Evolutionary conservation across 352 stramenopile species (phyloP).

Genomic region (Phytophthora pisi): DNA sequence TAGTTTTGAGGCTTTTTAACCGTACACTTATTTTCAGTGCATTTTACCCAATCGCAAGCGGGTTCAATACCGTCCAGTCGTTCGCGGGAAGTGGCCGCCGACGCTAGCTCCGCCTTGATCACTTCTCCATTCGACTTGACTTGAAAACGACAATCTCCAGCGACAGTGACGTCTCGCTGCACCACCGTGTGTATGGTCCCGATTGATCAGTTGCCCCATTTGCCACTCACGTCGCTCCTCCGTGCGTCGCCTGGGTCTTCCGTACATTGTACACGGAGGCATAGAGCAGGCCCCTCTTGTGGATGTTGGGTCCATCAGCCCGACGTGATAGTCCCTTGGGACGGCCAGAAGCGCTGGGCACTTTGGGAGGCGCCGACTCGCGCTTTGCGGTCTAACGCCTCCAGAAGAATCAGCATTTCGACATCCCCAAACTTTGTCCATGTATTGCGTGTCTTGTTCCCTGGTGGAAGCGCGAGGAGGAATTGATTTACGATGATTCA

Average conservation of each 20-base stretch:
- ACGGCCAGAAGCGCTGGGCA: constrained; percentile 78
- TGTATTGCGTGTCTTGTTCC: constrained; percentile 2
- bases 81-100: neutral
- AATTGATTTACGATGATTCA: constrained; percentile 49
- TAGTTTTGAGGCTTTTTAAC: neutral
- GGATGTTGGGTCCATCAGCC: constrained; percentile 86
- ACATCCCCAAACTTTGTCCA: constrained; percentile 39
- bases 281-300: constrained; percentile 65
- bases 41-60: neutral
- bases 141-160: neutral
- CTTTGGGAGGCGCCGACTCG: constrained; percentile 58
- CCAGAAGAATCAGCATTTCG: constrained; percentile 85
- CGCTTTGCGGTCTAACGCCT: constrained; percentile 63
- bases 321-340: constrained; percentile 68
- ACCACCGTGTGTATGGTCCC: neutral
- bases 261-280: constrained; percentile 55
- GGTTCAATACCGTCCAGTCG: neutral
- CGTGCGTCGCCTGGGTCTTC: constrained; percentile 68
- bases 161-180: neutral
- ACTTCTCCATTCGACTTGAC: neutral
- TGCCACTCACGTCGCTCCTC: constrained; percentile 68
- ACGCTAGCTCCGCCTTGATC: too few species aligned
- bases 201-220: constrained; percentile 44
- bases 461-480: constrained; percentile 35
- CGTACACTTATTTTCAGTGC: neutral